Percentiles rank a stretch among this genome's conserved stretches.
Evolutionary conservation across 352 stramenopile genomes (phyloP).

Genomic region (Globisporangium nagaii): DNA sequence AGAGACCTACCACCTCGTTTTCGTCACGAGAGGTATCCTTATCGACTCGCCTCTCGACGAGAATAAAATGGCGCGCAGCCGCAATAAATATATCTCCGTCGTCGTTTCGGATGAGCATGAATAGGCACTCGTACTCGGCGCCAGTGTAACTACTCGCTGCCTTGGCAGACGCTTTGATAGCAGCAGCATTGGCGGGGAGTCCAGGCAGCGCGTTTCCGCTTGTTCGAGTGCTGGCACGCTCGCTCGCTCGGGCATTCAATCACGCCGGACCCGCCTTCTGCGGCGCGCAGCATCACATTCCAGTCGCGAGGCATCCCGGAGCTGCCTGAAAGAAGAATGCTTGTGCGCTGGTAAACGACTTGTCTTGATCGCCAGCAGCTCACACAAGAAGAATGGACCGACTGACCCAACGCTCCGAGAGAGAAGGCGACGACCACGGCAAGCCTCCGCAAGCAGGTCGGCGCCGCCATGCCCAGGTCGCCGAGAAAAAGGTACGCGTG

Average conservation of each 20-base stretch:
- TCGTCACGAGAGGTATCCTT: too few species aligned
- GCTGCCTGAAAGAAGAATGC: constrained; percentile 6
- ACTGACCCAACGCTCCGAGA: neutral
- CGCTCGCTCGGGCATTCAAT: too few species aligned
- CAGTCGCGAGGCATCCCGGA: neutral
- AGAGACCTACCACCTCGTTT: too few species aligned
- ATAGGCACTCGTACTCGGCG: neutral
- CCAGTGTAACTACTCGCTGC: neutral
- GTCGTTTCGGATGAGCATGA: constrained; percentile 7
- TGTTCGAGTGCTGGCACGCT: neutral
- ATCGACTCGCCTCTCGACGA: neutral
- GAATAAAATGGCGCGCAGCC: neutral
- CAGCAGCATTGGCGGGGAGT: too few species aligned
- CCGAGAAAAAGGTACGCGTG: constrained; percentile 8
- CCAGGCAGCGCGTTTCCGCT: too few species aligned
- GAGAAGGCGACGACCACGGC: constrained; percentile 4
- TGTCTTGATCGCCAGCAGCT: neutral
- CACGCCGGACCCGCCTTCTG: neutral
- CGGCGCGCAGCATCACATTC: neutral
- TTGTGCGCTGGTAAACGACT: neutral
- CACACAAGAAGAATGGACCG: constrained; percentile 4
- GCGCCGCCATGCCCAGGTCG: constrained; percentile 6
- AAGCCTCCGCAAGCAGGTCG: neutral
- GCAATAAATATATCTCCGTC: constrained; percentile 1
- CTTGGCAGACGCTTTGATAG: neutral